Evolutionary conservation across 164 flowering plant species (phyloP).

Genomic region (Sedum album): DNA sequence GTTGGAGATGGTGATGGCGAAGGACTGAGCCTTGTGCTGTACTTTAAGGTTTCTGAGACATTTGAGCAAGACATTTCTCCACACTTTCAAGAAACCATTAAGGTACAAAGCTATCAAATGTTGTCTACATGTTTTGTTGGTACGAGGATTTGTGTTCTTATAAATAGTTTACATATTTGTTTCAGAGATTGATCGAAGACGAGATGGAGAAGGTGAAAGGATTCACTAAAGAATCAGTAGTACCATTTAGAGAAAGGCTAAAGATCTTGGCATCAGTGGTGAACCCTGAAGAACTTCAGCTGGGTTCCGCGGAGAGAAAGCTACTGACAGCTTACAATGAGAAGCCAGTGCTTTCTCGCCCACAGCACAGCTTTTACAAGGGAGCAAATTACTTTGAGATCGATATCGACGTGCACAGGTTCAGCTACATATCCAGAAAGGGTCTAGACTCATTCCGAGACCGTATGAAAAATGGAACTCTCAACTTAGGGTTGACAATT

Average conservation of each 20-base stretch:
- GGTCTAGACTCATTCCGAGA: slow-evolving; percentile 89
- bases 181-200: slow-evolving; percentile 77
- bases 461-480: slow-evolving; percentile 58
- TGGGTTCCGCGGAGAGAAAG: slow-evolving; percentile 75
- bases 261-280: slow-evolving; percentile 81
- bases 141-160: neutral
- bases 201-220: slow-evolving; percentile 88
- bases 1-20: slow-evolving; percentile 85
- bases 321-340: slow-evolving; percentile 82
- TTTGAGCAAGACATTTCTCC: slow-evolving; percentile 54
- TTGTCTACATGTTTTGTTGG: too few relatives aligned
- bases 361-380: slow-evolving; percentile 84
- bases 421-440: slow-evolving; percentile 90
- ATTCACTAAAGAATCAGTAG: slow-evolving; percentile 56
- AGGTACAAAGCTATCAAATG: slow-evolving; percentile 29
- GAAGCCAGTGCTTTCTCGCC: slow-evolving; percentile 97
- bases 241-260: slow-evolving; percentile 84
- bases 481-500: slow-evolving; percentile 84
- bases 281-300: slow-evolving; percentile 77
- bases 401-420: slow-evolving; percentile 90
- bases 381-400: slow-evolving; percentile 92
- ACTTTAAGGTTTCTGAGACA: slow-evolving; percentile 67
- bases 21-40: slow-evolving; percentile 86
- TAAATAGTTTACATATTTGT: neutral
- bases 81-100: slow-evolving; percentile 58